Base-by-base conservation (phyloP, 768 basidiomycete genomes). In the Boletellus emodensis region DNA sequence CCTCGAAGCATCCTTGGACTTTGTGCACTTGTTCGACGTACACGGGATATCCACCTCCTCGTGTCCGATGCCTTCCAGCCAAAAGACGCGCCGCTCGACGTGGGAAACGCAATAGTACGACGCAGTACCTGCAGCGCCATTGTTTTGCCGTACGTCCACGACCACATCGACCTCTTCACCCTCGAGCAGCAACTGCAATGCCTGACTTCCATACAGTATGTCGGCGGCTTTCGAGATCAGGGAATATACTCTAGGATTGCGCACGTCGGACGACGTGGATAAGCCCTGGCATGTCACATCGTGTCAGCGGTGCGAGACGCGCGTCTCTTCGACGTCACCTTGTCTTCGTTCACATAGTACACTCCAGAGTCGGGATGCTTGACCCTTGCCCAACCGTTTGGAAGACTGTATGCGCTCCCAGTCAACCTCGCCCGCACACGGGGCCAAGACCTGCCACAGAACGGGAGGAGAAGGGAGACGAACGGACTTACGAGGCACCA, bases 291-390 rank as follows among this genome's bases (percentile, higher is more conserved):
- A 8, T 6, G 2, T 15, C 33, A 24, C 22, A 42, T 30, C 46
- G 32, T 37, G 36, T 43, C 12, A 53, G 42, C 9, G 8, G 13
- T 13, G 7, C 30, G 38, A n/a, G 35, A n/a, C 9, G 33, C 15
- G n/a, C 40, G n/a, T 15, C 28, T 4, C 3, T n/a, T 20, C 2
- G 13, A 45, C 54, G 12, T n/a, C 9, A 72, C 71, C 59, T 61
- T 65, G 17, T 69, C 67, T 39, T 52, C 22, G 28, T 72, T 47
- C 28, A 60, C 61, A 45, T 66, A 73, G 36, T 66, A 69, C 11
- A 57, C 54, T 13, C 64, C 68, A n/a, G 56, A 59, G 15, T 72
- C 71, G 10, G 65, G 68, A 45, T 72, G 69, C 14, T 43, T 54
- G 40, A 63, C 33, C 48, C 40, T 54, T n/a, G 20, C 35, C 71